These are phyloP conservation scores for Rubus idaeus DNA, from an alignment of 306 rosid genomes.

Conservation along the genomic window DNA sequence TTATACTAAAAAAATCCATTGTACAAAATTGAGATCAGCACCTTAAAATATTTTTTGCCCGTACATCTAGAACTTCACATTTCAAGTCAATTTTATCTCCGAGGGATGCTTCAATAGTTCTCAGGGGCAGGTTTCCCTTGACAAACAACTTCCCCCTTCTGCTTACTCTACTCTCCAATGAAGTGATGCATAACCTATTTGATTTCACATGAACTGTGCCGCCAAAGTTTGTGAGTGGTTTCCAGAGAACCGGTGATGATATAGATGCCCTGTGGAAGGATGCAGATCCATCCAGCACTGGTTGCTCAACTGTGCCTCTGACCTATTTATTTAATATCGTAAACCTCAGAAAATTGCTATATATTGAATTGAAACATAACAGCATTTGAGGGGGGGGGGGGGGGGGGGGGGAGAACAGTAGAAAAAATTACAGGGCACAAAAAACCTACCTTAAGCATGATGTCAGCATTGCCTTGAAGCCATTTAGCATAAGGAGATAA, in stretches of 20 bases:
- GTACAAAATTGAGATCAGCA: slow-evolving; percentile 29
- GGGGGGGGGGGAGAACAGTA: neutral
- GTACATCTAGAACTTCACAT: slow-evolving; percentile 87
- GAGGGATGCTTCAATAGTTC: slow-evolving; percentile 69
- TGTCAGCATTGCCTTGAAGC: slow-evolving; percentile 92
- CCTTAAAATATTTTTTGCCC: slow-evolving; percentile 76
- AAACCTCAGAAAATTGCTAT: slow-evolving; percentile 20
- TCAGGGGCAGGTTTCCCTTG: slow-evolving; percentile 93
- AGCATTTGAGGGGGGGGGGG: too few relatives aligned
- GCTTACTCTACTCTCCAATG: slow-evolving; percentile 85
- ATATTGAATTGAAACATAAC: slow-evolving; percentile 4
- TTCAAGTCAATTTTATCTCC: slow-evolving; percentile 81
- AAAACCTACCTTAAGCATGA: slow-evolving; percentile 73
- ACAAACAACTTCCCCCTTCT: slow-evolving; percentile 78
- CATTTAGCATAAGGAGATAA: slow-evolving; percentile 84
- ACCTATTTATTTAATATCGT: slow-evolving; percentile 52
- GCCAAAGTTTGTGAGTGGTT: slow-evolving; percentile 76
- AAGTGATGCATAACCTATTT: slow-evolving; percentile 75
- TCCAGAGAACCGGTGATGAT: slow-evolving; percentile 81
- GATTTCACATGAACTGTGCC: slow-evolving; percentile 83
- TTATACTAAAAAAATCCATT: slow-evolving; percentile 14
- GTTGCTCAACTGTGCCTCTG: slow-evolving; percentile 88
- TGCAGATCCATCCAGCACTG: slow-evolving; percentile 85
- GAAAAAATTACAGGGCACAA: neutral
- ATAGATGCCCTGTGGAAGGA: slow-evolving; percentile 83